phyloP scores from a whole-genome alignment of 1,139 yeast genomes.

The Suhomyces atakaporum region DNA sequence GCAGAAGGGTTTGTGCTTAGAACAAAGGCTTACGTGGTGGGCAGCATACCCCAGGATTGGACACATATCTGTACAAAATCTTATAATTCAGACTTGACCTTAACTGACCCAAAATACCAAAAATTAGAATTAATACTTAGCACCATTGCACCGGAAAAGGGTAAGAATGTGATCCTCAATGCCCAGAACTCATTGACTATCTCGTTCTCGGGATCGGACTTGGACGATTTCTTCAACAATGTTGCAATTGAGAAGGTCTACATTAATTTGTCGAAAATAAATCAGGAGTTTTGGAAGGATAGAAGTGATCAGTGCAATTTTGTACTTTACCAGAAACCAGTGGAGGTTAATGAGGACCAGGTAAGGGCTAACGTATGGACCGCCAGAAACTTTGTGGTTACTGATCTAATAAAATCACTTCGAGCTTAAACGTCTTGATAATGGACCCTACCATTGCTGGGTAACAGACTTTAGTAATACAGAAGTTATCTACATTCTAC shows the following conservation, averaged over 20 bases:
- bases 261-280: slow-evolving; percentile 7
- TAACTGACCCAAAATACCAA: slow-evolving; percentile 28
- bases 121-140: slow-evolving; percentile 26
- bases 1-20: slow-evolving; percentile 18
- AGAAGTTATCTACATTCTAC: no score
- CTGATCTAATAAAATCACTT: slow-evolving; percentile 1
- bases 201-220: slow-evolving; percentile 19
- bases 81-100: slow-evolving; percentile 16
- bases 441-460: no score
- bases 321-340: slow-evolving; percentile 6
- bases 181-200: slow-evolving; percentile 21
- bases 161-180: not conserved
- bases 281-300: slow-evolving; percentile 1
- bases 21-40: slow-evolving; percentile 22
- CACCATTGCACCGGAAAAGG: slow-evolving; percentile 10
- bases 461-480: no score
- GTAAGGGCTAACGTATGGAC: slow-evolving; percentile 6
- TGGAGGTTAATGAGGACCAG: slow-evolving; percentile 3
- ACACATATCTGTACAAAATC: slow-evolving; percentile 28
- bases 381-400: slow-evolving; percentile 7
- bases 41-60: slow-evolving; percentile 27
- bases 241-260: slow-evolving; percentile 26
- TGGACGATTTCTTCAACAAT: slow-evolving; percentile 19
- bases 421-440: no score
- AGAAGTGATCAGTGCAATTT: slow-evolving; percentile 1